A percentile compares a stretch with the other conserved stretches of the same genome.
phyloP scores from a whole-genome alignment of 2,329 filamentous ascomycete genomes.

The Fusarium zealandicum region DNA sequence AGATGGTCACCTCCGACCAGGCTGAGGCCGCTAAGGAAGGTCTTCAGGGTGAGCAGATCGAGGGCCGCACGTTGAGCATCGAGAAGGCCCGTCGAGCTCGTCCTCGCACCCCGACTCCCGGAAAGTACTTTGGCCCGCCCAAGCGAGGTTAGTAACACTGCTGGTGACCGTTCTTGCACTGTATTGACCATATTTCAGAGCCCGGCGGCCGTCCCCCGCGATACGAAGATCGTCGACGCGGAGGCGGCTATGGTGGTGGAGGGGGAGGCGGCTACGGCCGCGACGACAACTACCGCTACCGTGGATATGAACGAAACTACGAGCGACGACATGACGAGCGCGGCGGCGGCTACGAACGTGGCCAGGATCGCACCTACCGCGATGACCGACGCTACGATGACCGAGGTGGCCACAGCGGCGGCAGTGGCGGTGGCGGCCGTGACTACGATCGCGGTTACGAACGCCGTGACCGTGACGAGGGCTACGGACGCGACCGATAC shows the following conservation, averaged over 20 bases:
- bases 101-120: constrained; percentile 93
- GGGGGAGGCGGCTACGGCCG: constrained; percentile 56
- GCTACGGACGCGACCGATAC: constrained; percentile 50
- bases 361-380: constrained; percentile 60
- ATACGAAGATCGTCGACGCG: constrained; percentile 70
- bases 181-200: constrained; percentile 41
- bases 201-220: constrained; percentile 45
- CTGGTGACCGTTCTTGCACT: background rate
- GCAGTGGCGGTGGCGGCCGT: constrained; percentile 47
- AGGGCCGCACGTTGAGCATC: constrained; percentile 95
- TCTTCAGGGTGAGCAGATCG: constrained; percentile 91
- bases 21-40: constrained; percentile 97
- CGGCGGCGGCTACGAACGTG: constrained; percentile 51
- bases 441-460: constrained; percentile 65
- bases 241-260: constrained; percentile 59
- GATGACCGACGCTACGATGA: constrained; percentile 57
- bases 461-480: constrained; percentile 53
- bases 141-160: constrained; percentile 79
- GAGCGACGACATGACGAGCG: constrained; percentile 58
- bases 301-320: constrained; percentile 53
- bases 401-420: constrained; percentile 51
- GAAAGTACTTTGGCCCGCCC: constrained; percentile 98
- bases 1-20: constrained; percentile 95
- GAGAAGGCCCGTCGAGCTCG: constrained; percentile 97
- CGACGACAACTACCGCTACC: constrained; percentile 66